These are phyloP conservation scores for Taphrina flavorubra DNA, from an alignment of 1,139 yeast species.

Conservation along the genomic window DNA sequence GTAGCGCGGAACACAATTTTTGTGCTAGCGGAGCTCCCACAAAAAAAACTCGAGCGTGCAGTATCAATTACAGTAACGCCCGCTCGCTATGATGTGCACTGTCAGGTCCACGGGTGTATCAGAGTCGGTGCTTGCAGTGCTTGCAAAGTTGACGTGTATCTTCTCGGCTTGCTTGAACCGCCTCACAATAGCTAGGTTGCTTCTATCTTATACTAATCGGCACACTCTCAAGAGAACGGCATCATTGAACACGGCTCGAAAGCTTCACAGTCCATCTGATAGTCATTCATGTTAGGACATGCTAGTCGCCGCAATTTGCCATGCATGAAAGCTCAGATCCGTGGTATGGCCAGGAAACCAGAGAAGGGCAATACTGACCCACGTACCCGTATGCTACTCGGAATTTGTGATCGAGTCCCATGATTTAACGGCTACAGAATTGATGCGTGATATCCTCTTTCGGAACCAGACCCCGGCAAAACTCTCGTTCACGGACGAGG, in stretches of 20 bases:
- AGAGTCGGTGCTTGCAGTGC: no score
- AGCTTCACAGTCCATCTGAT: background rate
- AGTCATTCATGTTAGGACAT: background rate
- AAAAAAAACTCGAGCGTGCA: no score
- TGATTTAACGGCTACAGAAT: background rate
- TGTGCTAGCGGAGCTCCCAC: background rate
- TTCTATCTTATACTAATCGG: no score
- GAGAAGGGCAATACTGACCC: conserved; percentile 25
- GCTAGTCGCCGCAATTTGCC: background rate
- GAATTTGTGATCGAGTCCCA: background rate
- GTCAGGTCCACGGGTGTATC: no score
- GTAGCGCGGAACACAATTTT: conserved; percentile 4
- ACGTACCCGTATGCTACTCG: conserved; percentile 12
- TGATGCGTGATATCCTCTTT: conserved; percentile 36
- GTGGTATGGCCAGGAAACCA: conserved; percentile 26
- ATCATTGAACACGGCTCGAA: background rate
- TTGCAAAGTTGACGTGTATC: no score
- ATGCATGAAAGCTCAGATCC: background rate
- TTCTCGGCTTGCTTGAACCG: no score
- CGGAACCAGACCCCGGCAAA: conserved; percentile 37
- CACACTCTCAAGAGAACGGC: no score
- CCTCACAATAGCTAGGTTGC: no score
- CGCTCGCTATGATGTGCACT: no score
- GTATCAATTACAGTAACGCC: no score
- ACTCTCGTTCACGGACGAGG: conserved; percentile 76